Evolutionary conservation across 306 rosid species (phyloP).

Genomic region (Mimosa bimucronata): DNA sequence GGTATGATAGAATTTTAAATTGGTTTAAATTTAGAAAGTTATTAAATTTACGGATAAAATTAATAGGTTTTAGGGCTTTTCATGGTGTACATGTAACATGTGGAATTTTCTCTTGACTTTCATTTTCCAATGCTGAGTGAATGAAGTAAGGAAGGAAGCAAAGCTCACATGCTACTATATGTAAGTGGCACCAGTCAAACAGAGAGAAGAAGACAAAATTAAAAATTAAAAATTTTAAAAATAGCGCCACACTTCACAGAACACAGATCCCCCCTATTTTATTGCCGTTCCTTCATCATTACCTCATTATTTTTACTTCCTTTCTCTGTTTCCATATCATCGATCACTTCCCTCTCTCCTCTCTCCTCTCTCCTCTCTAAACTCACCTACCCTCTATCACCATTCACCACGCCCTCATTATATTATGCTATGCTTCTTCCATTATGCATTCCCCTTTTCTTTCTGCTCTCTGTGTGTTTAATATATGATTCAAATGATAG

Average conservation of each 20-base stretch:
- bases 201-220: slow-evolving; percentile 44
- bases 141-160: neutral
- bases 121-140: slow-evolving; percentile 24
- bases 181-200: slow-evolving; percentile 48
- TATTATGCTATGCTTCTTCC: neutral
- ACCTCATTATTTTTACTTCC: slow-evolving; percentile 66
- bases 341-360: neutral
- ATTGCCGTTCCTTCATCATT: slow-evolving; percentile 64
- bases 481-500: neutral
- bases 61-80: no score
- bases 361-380: neutral
- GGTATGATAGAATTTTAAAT: no score
- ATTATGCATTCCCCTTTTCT: neutral
- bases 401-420: no score
- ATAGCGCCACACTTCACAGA: neutral
- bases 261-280: slow-evolving; percentile 7
- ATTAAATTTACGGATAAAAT: no score
- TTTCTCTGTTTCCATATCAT: slow-evolving; percentile 24
- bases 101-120: neutral
- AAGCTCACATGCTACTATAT: slow-evolving; percentile 26
- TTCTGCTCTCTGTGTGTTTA: neutral
- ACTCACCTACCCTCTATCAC: neutral
- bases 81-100: neutral
- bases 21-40: no score
- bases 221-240: neutral